Percentiles rank a stretch among this genome's conserved stretches.
These are phyloP conservation scores for Trametes sp. DNA, from an alignment of 1,284 basidiomycete genomes.

Conservation along the genomic window DNA sequence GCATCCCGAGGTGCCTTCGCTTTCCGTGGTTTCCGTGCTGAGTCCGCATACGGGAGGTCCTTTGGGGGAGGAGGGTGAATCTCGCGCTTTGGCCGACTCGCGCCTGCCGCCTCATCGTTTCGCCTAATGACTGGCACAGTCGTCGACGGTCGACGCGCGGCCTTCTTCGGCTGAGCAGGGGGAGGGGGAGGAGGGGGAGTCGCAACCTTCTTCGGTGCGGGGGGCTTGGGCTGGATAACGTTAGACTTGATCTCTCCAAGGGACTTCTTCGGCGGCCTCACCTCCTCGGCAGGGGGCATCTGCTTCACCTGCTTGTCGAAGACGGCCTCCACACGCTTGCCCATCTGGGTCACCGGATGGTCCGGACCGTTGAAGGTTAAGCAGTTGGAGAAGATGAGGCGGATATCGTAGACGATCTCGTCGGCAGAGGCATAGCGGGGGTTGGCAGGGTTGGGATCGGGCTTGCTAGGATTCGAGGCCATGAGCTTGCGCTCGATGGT, in stretches of 20 bases:
- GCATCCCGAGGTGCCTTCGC: conserved; percentile 69
- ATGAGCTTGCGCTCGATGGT: conserved; percentile 91
- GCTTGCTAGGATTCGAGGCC: conserved; percentile 81
- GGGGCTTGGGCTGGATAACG: conserved; percentile 53
- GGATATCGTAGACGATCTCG: conserved; percentile 85
- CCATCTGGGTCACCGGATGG: conserved; percentile 82
- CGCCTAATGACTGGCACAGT: conserved; percentile 83
- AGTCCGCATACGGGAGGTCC: conserved; percentile 87
- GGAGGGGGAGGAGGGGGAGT: conserved; percentile 52
- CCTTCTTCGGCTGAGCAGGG: conserved; percentile 55
- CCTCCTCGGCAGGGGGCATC: conserved; percentile 79
- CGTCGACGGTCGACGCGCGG: conserved; percentile 71
- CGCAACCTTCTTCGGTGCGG: conserved; percentile 58
- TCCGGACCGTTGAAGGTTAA: conserved; percentile 93
- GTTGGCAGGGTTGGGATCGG: conserved; percentile 70
- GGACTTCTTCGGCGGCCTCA: conserved; percentile 51
- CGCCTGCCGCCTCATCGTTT: conserved; percentile 61
- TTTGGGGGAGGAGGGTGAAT: conserved; percentile 95
- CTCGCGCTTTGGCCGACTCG: conserved; percentile 93
- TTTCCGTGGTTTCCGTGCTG: conserved; percentile 73
- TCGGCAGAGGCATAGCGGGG: conserved; percentile 79
- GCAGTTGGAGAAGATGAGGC: conserved; percentile 90
- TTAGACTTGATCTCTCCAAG: conserved; percentile 33
- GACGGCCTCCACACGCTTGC: conserved; percentile 81
- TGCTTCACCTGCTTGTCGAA: conserved; percentile 92